Conservation (phyloP, 1,139 yeast species). For the Ogataea hybrid region DNA sequence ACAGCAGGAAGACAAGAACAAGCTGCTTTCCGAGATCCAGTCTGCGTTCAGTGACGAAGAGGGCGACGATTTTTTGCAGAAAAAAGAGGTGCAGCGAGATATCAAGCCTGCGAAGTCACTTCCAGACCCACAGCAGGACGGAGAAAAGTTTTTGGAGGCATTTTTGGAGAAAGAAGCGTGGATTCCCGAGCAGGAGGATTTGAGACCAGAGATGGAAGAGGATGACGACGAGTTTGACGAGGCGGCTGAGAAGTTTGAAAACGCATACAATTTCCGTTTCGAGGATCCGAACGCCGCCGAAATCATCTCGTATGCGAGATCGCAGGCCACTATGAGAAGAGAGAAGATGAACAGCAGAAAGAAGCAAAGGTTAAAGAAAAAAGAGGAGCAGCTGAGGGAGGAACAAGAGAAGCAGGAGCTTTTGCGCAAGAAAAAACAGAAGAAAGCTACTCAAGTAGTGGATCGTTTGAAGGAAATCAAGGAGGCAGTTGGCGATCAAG, state of each 20-base stretch:
- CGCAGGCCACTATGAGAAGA: slow-evolving; percentile 88
- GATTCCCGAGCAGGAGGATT: slow-evolving; percentile 64
- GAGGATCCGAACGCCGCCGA: slow-evolving; percentile 92
- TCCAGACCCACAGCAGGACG: slow-evolving; percentile 70
- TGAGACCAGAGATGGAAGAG: slow-evolving; percentile 44
- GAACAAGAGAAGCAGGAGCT: slow-evolving; percentile 58
- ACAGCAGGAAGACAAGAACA: slow-evolving; percentile 71
- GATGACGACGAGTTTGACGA: slow-evolving; percentile 90
- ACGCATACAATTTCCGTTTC: slow-evolving; percentile 89
- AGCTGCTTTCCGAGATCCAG: slow-evolving; percentile 72
- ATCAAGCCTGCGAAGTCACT: slow-evolving; percentile 31
- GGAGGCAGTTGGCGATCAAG: slow-evolving; percentile 80
- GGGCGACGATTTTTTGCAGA: slow-evolving; percentile 56
- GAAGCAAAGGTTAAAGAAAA: slow-evolving; percentile 74
- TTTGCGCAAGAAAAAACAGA: slow-evolving; percentile 68
- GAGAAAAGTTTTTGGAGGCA: slow-evolving; percentile 66
- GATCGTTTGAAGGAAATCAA: slow-evolving; percentile 75
- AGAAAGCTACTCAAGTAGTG: slow-evolving; percentile 73
- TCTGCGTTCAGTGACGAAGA: slow-evolving; percentile 55
- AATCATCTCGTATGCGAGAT: slow-evolving; percentile 95
- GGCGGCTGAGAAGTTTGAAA: slow-evolving; percentile 87
- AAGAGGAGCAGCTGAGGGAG: slow-evolving; percentile 50
- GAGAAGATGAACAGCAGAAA: slow-evolving; percentile 73
- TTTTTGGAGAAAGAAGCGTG: slow-evolving; percentile 81
- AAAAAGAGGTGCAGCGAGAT: slow-evolving; percentile 34